phyloP scores from a whole-genome alignment of 2,329 filamentous ascomycete species.

The Penicillium sp. region DNA sequence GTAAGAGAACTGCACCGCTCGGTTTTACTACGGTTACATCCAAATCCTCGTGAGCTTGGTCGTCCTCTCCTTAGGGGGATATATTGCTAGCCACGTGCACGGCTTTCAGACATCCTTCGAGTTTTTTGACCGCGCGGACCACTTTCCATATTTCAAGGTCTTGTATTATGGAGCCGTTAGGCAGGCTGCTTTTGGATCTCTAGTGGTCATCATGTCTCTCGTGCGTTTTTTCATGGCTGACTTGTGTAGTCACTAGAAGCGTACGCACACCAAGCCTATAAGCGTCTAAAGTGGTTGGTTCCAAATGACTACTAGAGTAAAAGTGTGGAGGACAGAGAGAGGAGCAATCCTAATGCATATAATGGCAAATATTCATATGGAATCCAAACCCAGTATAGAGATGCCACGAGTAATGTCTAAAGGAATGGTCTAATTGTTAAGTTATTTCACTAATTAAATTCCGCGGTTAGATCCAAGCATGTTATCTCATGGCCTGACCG shows the following conservation, averaged over 20 bases:
- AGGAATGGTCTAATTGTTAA: too few species aligned
- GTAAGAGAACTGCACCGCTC: not conserved
- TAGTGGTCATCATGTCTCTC: slow-evolving; percentile 2
- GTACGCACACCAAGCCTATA: not conserved
- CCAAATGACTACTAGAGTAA: not conserved
- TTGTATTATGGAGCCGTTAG: slow-evolving; percentile 11
- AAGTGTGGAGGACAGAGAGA: too few species aligned
- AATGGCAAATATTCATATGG: too few species aligned
- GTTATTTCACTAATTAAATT: too few species aligned
- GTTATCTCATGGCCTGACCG: too few species aligned
- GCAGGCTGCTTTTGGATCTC: slow-evolving; percentile 5
- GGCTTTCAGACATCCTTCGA: slow-evolving; percentile 8
- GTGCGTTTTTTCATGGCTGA: not conserved
- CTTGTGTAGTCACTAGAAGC: not conserved
- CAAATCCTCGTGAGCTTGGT: slow-evolving; percentile 1
- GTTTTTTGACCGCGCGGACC: slow-evolving; percentile 1
- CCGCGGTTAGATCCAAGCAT: too few species aligned
- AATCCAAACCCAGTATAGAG: too few species aligned
- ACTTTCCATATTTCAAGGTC: slow-evolving; percentile 8
- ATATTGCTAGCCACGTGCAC: slow-evolving; percentile 5
- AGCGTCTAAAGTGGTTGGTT: not conserved
- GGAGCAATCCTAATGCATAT: too few species aligned
- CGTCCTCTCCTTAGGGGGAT: slow-evolving; percentile 5
- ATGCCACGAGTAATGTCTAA: too few species aligned
- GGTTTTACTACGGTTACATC: slow-evolving; percentile 6